Evolutionary conservation across 2,329 filamentous ascomycete species (phyloP).

Genomic region (Trichophyton schoenleinii): DNA sequence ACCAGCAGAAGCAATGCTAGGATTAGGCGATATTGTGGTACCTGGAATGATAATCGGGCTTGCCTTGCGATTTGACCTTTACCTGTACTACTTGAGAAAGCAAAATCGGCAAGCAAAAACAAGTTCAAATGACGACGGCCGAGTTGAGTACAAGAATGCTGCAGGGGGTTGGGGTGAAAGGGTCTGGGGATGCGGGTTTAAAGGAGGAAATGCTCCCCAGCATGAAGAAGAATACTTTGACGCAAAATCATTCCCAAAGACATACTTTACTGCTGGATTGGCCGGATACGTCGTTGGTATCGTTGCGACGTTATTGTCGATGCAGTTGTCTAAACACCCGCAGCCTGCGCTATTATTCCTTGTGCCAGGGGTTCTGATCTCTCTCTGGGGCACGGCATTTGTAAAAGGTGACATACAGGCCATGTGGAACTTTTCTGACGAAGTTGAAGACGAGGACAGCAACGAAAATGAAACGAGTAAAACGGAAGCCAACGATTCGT

Average conservation of each 20-base stretch:
- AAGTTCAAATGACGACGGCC: slow-evolving; percentile 12
- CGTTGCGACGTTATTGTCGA: slow-evolving; percentile 60
- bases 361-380: slow-evolving; percentile 68
- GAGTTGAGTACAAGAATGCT: slow-evolving; percentile 38
- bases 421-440: slow-evolving; percentile 75
- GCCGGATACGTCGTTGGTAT: slow-evolving; percentile 68
- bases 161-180: slow-evolving; percentile 70
- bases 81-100: slow-evolving; percentile 58
- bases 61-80: slow-evolving; percentile 82
- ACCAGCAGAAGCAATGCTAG: slow-evolving; percentile 57
- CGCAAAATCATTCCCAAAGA: slow-evolving; percentile 55
- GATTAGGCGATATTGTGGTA: slow-evolving; percentile 85
- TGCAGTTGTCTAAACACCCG: slow-evolving; percentile 65
- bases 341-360: slow-evolving; percentile 89
- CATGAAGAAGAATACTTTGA: slow-evolving; percentile 25
- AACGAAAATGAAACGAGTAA: slow-evolving; percentile 20
- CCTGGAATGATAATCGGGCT: slow-evolving; percentile 83
- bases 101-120: slow-evolving; percentile 33
- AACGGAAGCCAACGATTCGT: slow-evolving; percentile 21
- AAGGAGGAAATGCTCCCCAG: slow-evolving; percentile 18
- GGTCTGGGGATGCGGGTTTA: slow-evolving; percentile 53
- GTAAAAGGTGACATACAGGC: slow-evolving; percentile 56
- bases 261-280: slow-evolving; percentile 70
- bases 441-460: slow-evolving; percentile 33
- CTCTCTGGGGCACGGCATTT: slow-evolving; percentile 62